phyloP scores from a whole-genome alignment of 805 yeast genomes.

The Candida mattraensis region DNA sequence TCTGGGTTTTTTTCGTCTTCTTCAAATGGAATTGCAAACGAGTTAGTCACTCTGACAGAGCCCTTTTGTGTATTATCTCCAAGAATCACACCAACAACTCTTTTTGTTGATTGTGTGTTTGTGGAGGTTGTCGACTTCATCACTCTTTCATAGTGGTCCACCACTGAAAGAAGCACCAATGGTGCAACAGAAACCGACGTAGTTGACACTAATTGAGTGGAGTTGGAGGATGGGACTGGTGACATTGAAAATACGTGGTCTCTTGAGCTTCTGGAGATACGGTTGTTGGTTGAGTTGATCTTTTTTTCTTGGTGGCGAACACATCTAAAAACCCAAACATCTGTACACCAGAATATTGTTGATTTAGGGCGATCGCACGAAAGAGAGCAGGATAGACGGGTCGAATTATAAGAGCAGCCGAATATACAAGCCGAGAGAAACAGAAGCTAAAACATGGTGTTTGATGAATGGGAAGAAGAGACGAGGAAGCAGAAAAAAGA shows the following conservation, averaged over 20 bases:
- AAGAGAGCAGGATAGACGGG: too few species aligned
- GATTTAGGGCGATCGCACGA: too few species aligned
- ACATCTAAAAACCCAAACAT: background rate
- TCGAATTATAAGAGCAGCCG: too few species aligned
- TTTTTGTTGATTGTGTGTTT: slow-evolving; percentile 37
- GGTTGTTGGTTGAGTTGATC: background rate
- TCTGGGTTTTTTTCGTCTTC: slow-evolving; percentile 90
- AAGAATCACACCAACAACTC: slow-evolving; percentile 89
- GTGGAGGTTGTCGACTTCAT: slow-evolving; percentile 45
- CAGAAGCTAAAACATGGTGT: too few species aligned
- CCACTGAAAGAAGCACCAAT: slow-evolving; percentile 86
- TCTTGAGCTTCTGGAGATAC: too few species aligned
- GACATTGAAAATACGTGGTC: too few species aligned
- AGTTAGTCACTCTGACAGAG: slow-evolving; percentile 74
- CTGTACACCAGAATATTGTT: slow-evolving; percentile 3
- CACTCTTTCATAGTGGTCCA: slow-evolving; percentile 91
- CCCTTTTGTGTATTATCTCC: slow-evolving; percentile 62
- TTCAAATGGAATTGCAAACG: slow-evolving; percentile 97
- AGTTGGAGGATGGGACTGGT: slow-evolving; percentile 26
- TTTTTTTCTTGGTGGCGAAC: slow-evolving; percentile 9
- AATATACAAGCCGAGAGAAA: too few species aligned
- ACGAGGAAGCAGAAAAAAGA: too few species aligned
- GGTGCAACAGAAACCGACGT: slow-evolving; percentile 88
- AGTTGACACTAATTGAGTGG: slow-evolving; percentile 23
- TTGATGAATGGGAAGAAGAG: too few species aligned